Evolutionary conservation across 768 basidiomycete species (phyloP).

Genomic region (Boletus rubescentipes): DNA sequence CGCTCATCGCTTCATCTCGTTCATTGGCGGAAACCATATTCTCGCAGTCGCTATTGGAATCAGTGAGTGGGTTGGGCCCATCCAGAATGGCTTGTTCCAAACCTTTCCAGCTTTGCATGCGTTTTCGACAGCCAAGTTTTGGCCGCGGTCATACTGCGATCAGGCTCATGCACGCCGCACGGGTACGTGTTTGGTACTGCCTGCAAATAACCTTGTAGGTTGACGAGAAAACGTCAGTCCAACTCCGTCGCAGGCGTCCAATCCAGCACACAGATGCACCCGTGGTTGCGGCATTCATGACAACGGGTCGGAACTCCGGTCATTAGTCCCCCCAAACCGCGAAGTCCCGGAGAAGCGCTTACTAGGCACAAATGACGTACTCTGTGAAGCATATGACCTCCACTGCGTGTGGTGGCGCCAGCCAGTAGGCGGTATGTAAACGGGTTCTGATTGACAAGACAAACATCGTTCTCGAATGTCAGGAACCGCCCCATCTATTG

Average conservation of each 20-base stretch:
- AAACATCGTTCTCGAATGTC: no score
- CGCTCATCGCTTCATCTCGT: not conserved
- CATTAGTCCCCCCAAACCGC: not conserved
- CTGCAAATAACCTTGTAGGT: not conserved
- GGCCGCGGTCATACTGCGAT: not conserved
- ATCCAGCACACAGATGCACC: not conserved
- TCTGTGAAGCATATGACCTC: no score
- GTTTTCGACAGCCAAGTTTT: not conserved
- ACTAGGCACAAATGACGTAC: no score
- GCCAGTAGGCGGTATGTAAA: no score
- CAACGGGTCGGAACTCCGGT: not conserved
- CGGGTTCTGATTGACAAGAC: no score
- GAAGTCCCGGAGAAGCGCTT: not conserved
- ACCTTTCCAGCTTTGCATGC: not conserved
- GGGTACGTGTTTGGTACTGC: not conserved
- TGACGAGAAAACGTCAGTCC: not conserved
- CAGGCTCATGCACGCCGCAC: not conserved
- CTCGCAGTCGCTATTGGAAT: not conserved
- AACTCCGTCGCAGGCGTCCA: not conserved
- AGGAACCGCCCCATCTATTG: no score
- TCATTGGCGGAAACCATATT: not conserved
- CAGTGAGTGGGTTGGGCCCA: not conserved
- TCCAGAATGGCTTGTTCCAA: not conserved
- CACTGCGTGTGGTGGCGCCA: no score
- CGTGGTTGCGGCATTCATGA: not conserved